Evolutionary conservation across 257 asterid genomes (phyloP), one percentile per base, ranked within the genome.

Genomic region (Scutellaria galericulata): DNA sequence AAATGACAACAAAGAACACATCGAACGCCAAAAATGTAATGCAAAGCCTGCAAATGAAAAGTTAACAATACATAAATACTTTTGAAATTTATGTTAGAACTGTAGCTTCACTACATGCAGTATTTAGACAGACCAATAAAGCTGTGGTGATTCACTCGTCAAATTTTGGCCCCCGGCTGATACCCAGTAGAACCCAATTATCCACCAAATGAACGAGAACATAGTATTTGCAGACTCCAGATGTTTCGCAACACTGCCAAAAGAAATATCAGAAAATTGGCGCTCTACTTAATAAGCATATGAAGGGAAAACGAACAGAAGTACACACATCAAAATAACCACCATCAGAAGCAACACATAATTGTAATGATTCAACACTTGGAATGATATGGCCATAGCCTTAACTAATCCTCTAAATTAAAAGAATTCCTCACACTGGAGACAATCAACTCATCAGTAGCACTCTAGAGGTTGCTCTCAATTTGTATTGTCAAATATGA

Each of bases 161-260:
- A 95, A 78, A 60, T 35, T 75, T 73, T 81, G 89, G 65, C 97
- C 91, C 27, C 92, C 98, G 64, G 93, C 92, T 54, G 98, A 90
- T 52, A 95, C 93, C 99, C 99, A 95, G 70, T 95, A 95, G 83
- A 95, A 95, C 64, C 99, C 99, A 69, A 90, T 76, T 76, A 95
- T 86, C 99, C 99, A 95, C 99, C 99, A 95, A 84, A 92, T 85
- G 82, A 95, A 95, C 6, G 97, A 92, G 81, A 95, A 95, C 98
- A 95, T 88, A 14, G 99, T 88, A 78, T 90, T 95, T 74, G 97
- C 98, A 63, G 98, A 90, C 82, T 95, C 96, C 84, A 93, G 81
- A 83, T 91, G 96, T 66, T 89, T 91, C 20, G 87, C 78, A 40
- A 79, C 78, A 55, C 98, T 93, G 89, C 71, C 58, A 79, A 45